phyloP scores from a whole-genome alignment of 2,329 filamentous ascomycete species.

The Colletotrichum lindemuthianum region DNA sequence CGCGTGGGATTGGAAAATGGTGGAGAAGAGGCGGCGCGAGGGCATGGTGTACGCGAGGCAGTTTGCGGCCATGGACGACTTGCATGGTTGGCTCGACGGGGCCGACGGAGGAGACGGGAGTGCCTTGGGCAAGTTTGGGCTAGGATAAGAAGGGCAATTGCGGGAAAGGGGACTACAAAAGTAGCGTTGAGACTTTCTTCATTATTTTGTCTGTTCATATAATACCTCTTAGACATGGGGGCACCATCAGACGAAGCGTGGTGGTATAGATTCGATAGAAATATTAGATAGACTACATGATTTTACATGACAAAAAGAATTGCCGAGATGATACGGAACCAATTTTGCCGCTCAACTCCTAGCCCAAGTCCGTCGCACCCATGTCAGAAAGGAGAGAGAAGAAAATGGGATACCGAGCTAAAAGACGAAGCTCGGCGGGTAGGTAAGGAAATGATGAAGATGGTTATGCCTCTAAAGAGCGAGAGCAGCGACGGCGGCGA shows the following conservation, averaged over 20 bases:
- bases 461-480: conserved; percentile 41
- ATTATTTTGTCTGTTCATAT: no score
- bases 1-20: conserved; percentile 67
- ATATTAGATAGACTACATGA: not conserved
- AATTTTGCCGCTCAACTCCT: conserved; percentile 8
- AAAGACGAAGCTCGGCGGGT: not conserved
- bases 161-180: not conserved
- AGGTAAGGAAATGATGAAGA: not conserved
- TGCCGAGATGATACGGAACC: not conserved
- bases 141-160: conserved; percentile 44
- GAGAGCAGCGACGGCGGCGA: conserved; percentile 43
- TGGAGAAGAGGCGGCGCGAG: conserved; percentile 64
- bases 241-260: not conserved
- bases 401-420: no score
- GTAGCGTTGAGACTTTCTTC: not conserved
- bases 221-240: no score
- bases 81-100: conserved; percentile 63
- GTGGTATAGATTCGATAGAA: not conserved
- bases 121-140: conserved; percentile 60
- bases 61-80: conserved; percentile 66
- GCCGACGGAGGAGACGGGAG: conserved; percentile 61
- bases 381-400: not conserved
- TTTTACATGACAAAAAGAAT: not conserved
- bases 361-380: not conserved
- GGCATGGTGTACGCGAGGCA: conserved; percentile 66